A percentile compares a stretch with the other conserved stretches of the same genome.
Evolutionary conservation across 1,284 basidiomycete species (phyloP).

Genomic region (Ceratobasidium sp.): DNA sequence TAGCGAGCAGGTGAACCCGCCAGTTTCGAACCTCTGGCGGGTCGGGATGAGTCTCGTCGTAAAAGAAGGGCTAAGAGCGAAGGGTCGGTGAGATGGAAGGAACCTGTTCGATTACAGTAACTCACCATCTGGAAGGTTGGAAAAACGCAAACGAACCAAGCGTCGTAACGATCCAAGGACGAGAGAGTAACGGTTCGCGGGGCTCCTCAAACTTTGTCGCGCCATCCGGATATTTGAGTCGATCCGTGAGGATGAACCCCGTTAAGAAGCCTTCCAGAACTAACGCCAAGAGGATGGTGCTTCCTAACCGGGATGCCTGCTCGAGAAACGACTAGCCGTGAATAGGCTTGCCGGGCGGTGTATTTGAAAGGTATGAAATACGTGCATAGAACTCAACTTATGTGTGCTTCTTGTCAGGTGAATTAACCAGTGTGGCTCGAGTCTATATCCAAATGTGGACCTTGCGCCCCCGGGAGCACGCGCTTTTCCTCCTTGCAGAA

Average conservation of each 20-base stretch:
- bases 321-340: not conserved
- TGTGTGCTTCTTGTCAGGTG: not conserved
- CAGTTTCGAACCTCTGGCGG: conserved; percentile 36
- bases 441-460: not conserved
- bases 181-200: conserved; percentile 28
- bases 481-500: not conserved
- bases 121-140: conserved; percentile 26
- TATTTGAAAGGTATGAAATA: not conserved
- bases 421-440: not conserved
- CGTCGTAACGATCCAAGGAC: conserved; percentile 24
- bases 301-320: not conserved
- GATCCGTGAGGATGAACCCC: not conserved
- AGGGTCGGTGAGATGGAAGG: not conserved
- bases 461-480: not conserved
- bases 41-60: conserved; percentile 35
- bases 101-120: not conserved
- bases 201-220: conserved; percentile 19
- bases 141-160: not conserved
- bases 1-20: conserved; percentile 35
- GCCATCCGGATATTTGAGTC: conserved; percentile 24
- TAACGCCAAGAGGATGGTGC: not conserved
- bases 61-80: conserved; percentile 20
- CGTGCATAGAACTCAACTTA: not conserved
- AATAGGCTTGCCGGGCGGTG: not conserved
- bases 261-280: not conserved